Evolutionary conservation across 108 stramenopile species (phyloP), one percentile per base, ranked within the genome.

Genomic region (Fistulifera solaris): DNA sequence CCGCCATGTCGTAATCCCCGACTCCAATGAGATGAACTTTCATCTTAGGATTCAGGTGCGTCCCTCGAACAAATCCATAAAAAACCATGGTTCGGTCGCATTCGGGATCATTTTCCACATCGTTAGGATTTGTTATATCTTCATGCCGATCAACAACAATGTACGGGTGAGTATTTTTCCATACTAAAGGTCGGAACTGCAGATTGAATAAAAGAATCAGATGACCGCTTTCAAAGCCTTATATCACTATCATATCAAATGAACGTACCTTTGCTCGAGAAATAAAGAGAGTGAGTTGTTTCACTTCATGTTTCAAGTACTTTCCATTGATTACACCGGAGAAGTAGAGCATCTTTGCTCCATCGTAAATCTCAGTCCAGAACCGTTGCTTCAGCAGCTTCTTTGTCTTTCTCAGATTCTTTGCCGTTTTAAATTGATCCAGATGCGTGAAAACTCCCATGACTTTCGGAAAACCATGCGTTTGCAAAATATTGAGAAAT

Each of bases 331-430:
- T 80, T 25, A 76, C 59, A n/a, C 98, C 98, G 38, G 76, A 83
- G 54, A 99, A 82, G 64, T 93, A 87, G 57, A 96, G 97, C 85
- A 99, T 89, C 65, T 99, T 99, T 23, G 99, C 99, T 25, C 99
- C 96, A 50, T 95, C 84, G 62, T 96, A 97, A 45, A 96, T 93
- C 73, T 99, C 98, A 6, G 95, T 96, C 96, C 97, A 98, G 65
- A 99, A 99, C 40, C 99, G 79, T 42, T 96, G 82, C 70, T 99
- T 99, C 39, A 99, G 61, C 27, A 75, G 48, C 58, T 97, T 98
- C 56, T 95, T 96, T 11, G 93, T 86, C 52, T 87, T 85, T 7
- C 90, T 66, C 51, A 99, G 62, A 54, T 94, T 79, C 76, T 97
- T 97, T 49, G 74, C 67, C 23, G 93, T 90, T 19, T 71, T 66